Conservation (phyloP, 179 eudicot species). For the Gypsophila paniculata region DNA sequence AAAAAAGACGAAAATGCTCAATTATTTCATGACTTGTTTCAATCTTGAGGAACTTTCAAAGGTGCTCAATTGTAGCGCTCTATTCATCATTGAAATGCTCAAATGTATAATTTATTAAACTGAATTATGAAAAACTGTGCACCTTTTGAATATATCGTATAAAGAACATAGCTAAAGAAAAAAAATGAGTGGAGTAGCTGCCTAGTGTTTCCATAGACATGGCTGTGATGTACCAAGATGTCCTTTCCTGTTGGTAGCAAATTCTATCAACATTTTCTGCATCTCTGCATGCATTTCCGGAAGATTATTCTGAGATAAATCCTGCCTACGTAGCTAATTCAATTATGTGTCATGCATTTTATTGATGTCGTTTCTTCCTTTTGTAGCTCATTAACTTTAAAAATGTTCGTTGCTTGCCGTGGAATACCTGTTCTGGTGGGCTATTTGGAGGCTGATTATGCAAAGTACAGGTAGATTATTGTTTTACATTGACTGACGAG, state of each 20-base stretch:
- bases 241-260: background rate
- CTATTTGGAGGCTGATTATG: constrained; percentile 94
- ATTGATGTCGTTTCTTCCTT: background rate
- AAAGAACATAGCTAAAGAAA: no score
- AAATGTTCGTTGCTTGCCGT: constrained; percentile 98
- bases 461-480: constrained; percentile 66
- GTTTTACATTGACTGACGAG: background rate
- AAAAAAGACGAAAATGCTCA: background rate
- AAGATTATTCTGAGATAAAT: background rate
- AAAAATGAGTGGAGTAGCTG: background rate
- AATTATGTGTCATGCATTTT: background rate
- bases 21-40: background rate
- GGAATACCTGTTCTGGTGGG: constrained; percentile 95
- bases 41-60: background rate
- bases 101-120: background rate
- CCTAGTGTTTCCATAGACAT: background rate
- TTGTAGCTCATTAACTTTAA: constrained; percentile 82
- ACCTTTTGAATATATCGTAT: background rate
- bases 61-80: background rate
- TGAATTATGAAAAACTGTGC: background rate
- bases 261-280: constrained; percentile 1
- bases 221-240: background rate
- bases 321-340: constrained; percentile 7
- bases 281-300: background rate
- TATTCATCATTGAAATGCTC: background rate